Base-by-base conservation (phyloP, 768 basidiomycete genomes). In the Serendipita sp. region DNA sequence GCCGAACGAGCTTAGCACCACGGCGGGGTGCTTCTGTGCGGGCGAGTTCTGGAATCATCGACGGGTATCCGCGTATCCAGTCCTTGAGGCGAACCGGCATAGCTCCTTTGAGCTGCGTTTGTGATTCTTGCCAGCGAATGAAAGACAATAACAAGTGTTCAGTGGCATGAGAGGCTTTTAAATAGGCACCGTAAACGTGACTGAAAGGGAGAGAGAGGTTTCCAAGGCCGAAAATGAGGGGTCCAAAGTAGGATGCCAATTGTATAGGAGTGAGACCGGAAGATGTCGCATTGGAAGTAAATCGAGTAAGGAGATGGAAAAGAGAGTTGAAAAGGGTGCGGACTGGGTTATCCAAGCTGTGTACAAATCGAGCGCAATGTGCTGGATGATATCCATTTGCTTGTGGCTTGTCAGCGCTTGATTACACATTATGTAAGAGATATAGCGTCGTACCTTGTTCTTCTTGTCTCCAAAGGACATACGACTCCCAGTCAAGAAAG, bases 131-230 rank as follows among this genome's bases (percentile, higher is more conserved):
- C 77, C 84, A 88, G 31, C 94, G 83, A 63, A 98, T 85, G 71
- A 86, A 95, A 0, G 90, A 81, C 13, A 98, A 80, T n/a, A 97
- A 75, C 56, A 99, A 76, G 67, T 99, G 95, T 70, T 99, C 95
- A 68, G 88, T 88, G 1, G 94, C 95, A 38, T 85, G 82, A 3
- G 86, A 85, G 16, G 89, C 79, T 48, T 88, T 84, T 33, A 95
- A 81, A 71, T 91, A 98, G 66, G 79, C 76, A 22, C 76, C 69
- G 70, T 88, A 89, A 5, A 81, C 79, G 61, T 75, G 75, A 62
- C 79, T 75, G 73, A 85, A 81, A 5, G 70, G 71, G 58, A 77
- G 73, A 62, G 76, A 76, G 1, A 78, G 73, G 7, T 76, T 71
- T 9, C 80, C 81, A 63, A 94, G 80, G 61, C 93, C 92, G 66